A percentile compares a stretch with the other conserved stretches of the same genome.
These are phyloP conservation scores for Rossbeevera mucosa DNA, from an alignment of 768 basidiomycete genomes.

Conservation along the genomic window DNA sequence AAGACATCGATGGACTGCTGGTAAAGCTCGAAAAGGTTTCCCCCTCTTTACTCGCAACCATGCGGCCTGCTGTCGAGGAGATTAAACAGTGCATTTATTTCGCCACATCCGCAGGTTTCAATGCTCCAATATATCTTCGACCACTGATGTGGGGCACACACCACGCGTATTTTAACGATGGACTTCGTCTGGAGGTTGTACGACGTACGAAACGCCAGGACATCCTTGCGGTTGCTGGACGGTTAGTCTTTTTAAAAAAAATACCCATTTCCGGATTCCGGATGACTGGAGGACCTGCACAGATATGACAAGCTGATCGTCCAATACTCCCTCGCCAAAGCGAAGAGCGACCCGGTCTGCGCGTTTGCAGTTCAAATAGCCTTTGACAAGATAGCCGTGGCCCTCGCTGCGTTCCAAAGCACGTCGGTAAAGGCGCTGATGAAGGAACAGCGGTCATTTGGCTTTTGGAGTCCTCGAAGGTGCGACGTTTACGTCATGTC, in stretches of 20 bases:
- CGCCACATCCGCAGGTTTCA: constrained; percentile 58
- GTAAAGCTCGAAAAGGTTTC: constrained; percentile 57
- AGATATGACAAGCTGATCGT: constrained; percentile 74
- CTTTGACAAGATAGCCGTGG: constrained; percentile 69
- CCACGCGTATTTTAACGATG: constrained; percentile 63
- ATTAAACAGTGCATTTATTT: constrained; percentile 59
- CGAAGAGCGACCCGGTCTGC: constrained; percentile 50
- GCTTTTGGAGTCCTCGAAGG: constrained; percentile 84
- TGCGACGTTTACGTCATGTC: constrained; percentile 87
- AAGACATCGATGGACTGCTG: constrained; percentile 56
- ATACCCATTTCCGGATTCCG: neutral
- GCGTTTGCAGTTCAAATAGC: constrained; percentile 75
- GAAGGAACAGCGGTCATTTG: constrained; percentile 79
- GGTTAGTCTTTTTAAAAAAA: constrained; percentile 46
- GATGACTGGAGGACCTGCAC: neutral
- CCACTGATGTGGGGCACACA: constrained; percentile 72
- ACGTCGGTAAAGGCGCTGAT: constrained; percentile 61
- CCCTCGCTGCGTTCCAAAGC: constrained; percentile 66
- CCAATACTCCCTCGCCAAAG: constrained; percentile 53
- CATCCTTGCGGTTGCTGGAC: constrained; percentile 75
- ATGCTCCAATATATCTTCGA: constrained; percentile 58
- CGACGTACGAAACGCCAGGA: constrained; percentile 61
- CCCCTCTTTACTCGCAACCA: constrained; percentile 43
- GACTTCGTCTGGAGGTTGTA: constrained; percentile 72
- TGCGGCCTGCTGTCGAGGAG: constrained; percentile 53